phyloP scores from a whole-genome alignment of 2,329 filamentous ascomycete species.

The Trichoderma koningii region DNA sequence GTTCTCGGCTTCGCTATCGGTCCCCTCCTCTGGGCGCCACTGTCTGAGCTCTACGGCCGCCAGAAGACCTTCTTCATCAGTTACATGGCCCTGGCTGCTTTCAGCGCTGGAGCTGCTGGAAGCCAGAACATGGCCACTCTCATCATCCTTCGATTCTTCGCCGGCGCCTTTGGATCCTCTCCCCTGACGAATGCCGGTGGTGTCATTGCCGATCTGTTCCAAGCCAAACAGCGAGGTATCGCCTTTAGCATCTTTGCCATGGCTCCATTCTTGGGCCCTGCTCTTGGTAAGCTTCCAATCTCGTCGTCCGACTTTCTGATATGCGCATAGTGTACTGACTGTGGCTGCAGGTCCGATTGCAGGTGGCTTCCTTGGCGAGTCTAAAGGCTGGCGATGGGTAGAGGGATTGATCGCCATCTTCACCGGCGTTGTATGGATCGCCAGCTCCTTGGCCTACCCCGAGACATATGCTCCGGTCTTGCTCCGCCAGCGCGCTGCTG shows the following conservation, averaged over 20 bases:
- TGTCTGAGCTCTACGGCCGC: conserved; percentile 65
- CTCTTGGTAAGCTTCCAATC: conserved; percentile 43
- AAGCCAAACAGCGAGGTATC: conserved; percentile 54
- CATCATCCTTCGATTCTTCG: conserved; percentile 69
- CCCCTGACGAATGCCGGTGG: conserved; percentile 65
- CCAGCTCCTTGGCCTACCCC: conserved; percentile 53
- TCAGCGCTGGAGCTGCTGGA: conserved; percentile 62
- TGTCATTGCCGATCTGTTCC: conserved; percentile 65
- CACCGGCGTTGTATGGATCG: conserved; percentile 59
- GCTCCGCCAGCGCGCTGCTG: conserved; percentile 54
- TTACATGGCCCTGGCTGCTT: conserved; percentile 59
- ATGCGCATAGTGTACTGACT: background rate
- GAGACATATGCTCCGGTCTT: conserved; percentile 63
- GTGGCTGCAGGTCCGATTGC: conserved; percentile 56
- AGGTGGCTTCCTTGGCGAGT: conserved; percentile 63
- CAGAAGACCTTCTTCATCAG: conserved; percentile 62
- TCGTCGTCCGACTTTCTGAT: background rate
- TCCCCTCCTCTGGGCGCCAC: conserved; percentile 65
- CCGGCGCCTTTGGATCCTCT: conserved; percentile 63
- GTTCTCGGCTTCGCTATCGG: conserved; percentile 64
- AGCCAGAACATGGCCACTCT: conserved; percentile 60
- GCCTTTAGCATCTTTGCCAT: conserved; percentile 63
- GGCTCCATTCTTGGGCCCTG: conserved; percentile 65
- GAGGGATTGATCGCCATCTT: conserved; percentile 64
- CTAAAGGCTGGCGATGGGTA: conserved; percentile 65